Conservation (phyloP, 2,329 filamentous ascomycete species). For the Apiospora pterosperma region DNA sequence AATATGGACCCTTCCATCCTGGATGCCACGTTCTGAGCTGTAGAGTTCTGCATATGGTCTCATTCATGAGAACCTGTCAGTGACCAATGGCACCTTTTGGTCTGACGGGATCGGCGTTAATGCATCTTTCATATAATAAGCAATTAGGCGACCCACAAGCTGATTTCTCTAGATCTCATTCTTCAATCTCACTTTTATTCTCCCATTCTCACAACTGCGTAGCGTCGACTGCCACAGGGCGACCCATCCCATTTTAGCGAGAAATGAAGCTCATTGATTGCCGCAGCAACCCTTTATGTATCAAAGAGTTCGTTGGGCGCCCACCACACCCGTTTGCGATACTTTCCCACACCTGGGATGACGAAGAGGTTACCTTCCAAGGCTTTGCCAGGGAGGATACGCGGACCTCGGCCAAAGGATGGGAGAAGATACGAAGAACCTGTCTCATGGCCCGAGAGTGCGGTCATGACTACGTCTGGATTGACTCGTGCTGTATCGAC, state of each 20-base stretch:
- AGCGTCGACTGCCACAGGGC: no score
- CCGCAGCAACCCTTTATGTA: background rate
- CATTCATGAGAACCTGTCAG: no score
- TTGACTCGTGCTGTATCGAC: conserved; percentile 4
- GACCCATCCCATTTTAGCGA: no score
- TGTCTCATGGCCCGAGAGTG: conserved; percentile 14
- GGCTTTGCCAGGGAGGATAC: conserved; percentile 12
- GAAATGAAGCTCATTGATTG: background rate
- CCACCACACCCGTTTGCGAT: conserved; percentile 26
- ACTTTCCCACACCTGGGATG: conserved; percentile 32
- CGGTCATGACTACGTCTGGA: conserved; percentile 12
- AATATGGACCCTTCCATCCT: background rate
- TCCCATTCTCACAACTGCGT: no score
- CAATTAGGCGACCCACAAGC: no score
- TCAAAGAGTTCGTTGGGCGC: background rate
- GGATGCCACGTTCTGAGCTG: background rate
- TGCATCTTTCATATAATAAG: no score
- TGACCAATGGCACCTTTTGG: no score
- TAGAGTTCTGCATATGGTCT: background rate
- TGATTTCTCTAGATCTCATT: no score
- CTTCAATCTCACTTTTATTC: no score
- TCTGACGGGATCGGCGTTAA: no score
- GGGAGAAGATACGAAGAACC: conserved; percentile 14
- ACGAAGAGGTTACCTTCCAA: conserved; percentile 26
- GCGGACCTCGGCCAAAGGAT: conserved; percentile 5